phyloP scores from a whole-genome alignment of 495 filamentous ascomycete genomes.

The Penicillium cosmopolitanum region DNA sequence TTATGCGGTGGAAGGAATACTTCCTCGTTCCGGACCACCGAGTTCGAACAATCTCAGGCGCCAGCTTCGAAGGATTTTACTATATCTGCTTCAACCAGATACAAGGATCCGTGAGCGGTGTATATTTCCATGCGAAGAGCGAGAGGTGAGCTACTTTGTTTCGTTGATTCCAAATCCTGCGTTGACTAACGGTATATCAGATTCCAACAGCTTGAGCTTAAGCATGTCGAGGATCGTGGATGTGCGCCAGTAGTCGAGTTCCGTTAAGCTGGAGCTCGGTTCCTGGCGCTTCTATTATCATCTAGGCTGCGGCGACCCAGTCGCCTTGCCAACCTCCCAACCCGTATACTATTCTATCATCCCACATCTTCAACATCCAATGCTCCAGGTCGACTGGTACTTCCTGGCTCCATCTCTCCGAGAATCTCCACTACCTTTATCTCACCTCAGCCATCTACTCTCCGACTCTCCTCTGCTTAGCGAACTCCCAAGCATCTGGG shows the following conservation, averaged over 20 bases:
- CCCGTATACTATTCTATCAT: not conserved
- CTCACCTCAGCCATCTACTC: not conserved
- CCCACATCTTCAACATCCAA: not conserved
- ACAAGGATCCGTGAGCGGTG: constrained; percentile 80
- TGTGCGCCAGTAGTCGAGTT: constrained; percentile 93
- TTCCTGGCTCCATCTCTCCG: constrained; percentile 11
- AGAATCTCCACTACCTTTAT: not conserved
- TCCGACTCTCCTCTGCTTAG: constrained; percentile 3
- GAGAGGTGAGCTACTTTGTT: constrained; percentile 70
- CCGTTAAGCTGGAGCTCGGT: constrained; percentile 58
- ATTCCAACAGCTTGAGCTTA: constrained; percentile 91
- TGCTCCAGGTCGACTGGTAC: constrained; percentile 12
- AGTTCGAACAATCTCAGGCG: constrained; percentile 84
- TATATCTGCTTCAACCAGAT: constrained; percentile 99
- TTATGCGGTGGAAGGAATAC: constrained; percentile 99
- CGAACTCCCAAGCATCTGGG: not conserved
- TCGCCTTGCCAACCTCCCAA: not conserved
- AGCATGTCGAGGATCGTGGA: constrained; percentile 81
- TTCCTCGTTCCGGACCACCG: constrained; percentile 97
- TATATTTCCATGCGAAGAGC: constrained; percentile 97
- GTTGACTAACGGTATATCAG: constrained; percentile 42
- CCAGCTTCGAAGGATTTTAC: constrained; percentile 98
- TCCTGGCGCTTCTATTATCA: constrained; percentile 20
- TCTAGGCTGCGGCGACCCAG: not conserved
- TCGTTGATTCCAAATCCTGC: not conserved